Conservation (phyloP, 1,284 basidiomycete species). For the Boletus sp. region DNA sequence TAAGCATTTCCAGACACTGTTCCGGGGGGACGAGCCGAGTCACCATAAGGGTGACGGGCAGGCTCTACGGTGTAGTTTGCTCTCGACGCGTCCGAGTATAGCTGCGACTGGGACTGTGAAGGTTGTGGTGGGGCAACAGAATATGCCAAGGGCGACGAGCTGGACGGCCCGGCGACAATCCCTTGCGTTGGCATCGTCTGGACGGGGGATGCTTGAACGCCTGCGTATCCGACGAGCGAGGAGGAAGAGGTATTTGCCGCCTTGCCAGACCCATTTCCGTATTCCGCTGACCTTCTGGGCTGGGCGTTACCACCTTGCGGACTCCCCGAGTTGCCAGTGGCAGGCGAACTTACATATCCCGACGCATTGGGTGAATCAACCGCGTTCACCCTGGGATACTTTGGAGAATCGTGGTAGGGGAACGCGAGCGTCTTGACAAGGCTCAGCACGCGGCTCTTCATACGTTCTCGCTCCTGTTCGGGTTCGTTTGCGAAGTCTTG, state of each 20-base stretch:
- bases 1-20: slow-evolving; percentile 27
- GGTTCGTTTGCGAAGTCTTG: slow-evolving; percentile 48
- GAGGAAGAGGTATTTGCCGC: slow-evolving; percentile 19
- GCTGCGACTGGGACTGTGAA: slow-evolving; percentile 26
- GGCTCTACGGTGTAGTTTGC: slow-evolving; percentile 23
- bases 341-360: slow-evolving; percentile 34
- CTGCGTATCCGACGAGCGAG: slow-evolving; percentile 28
- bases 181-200: slow-evolving; percentile 22
- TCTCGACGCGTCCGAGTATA: slow-evolving; percentile 27
- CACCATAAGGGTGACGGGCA: slow-evolving; percentile 24
- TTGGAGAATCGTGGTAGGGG: slow-evolving; percentile 70
- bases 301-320: slow-evolving; percentile 25
- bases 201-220: slow-evolving; percentile 23
- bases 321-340: slow-evolving; percentile 34
- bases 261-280: slow-evolving; percentile 20
- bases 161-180: slow-evolving; percentile 21
- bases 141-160: slow-evolving; percentile 24
- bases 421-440: slow-evolving; percentile 71
- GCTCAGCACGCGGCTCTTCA: slow-evolving; percentile 55
- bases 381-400: slow-evolving; percentile 40
- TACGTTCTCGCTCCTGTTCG: slow-evolving; percentile 51
- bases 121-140: slow-evolving; percentile 23
- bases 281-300: slow-evolving; percentile 28
- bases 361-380: slow-evolving; percentile 45
- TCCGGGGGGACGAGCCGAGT: slow-evolving; percentile 21